A percentile compares a stretch with the other conserved stretches of the same genome.
phyloP scores from a whole-genome alignment of 495 filamentous ascomycete genomes.

The Aspergillus sparsus region DNA sequence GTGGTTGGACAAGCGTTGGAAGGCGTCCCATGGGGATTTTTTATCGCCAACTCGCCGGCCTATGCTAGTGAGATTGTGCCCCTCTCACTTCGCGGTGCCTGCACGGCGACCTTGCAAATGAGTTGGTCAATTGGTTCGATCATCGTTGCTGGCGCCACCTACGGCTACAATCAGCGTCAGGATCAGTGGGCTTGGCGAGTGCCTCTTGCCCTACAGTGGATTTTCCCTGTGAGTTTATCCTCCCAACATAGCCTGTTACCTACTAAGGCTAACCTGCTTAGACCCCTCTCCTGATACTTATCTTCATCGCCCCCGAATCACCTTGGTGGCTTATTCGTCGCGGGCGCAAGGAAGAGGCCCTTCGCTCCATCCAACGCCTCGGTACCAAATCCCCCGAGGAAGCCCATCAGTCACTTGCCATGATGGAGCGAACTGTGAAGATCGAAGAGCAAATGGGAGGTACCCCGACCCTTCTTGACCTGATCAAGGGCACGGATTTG shows the following conservation, averaged over 20 bases:
- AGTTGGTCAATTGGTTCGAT: conserved; percentile 74
- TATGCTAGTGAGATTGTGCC: conserved; percentile 73
- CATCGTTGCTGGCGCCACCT: conserved; percentile 66
- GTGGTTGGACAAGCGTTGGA: conserved; percentile 67
- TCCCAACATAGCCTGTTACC: not conserved
- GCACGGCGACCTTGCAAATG: conserved; percentile 71
- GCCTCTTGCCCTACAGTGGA: conserved; percentile 71
- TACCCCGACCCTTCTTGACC: conserved; percentile 60
- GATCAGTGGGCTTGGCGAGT: conserved; percentile 60
- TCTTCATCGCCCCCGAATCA: conserved; percentile 65
- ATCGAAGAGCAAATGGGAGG: conserved; percentile 62
- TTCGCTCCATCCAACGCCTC: conserved; percentile 61
- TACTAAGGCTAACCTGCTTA: conserved; percentile 9
- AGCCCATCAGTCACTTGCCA: conserved; percentile 64
- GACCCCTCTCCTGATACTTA: conserved; percentile 61
- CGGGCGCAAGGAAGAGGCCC: conserved; percentile 63
- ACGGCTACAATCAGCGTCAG: conserved; percentile 48
- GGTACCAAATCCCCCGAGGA: conserved; percentile 56
- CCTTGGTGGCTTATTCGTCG: conserved; percentile 57
- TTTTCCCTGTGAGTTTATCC: conserved; percentile 56
- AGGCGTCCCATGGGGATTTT: conserved; percentile 73
- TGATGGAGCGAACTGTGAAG: conserved; percentile 72
- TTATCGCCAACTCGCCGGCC: conserved; percentile 69
- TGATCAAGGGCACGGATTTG: conserved; percentile 66
- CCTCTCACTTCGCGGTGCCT: conserved; percentile 60